These are phyloP conservation scores for Aspergillus niger DNA, from an alignment of 2,329 filamentous ascomycete species.

Conservation along the genomic window DNA sequence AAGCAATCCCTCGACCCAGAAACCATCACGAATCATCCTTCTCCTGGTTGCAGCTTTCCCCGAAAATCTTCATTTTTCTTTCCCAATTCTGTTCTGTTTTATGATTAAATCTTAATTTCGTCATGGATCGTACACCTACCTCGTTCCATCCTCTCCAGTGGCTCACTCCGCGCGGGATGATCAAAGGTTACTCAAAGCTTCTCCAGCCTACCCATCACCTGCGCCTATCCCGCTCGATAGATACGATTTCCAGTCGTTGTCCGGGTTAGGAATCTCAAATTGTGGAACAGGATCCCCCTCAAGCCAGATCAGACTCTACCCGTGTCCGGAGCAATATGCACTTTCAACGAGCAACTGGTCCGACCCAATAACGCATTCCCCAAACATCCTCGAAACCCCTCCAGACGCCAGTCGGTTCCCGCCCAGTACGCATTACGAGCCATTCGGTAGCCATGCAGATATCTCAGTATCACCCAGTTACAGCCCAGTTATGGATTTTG, in stretches of 20 bases:
- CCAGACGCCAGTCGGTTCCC: constrained; percentile 26
- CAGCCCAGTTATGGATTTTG: constrained; percentile 23
- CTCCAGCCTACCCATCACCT: constrained; percentile 28
- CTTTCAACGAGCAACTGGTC: constrained; percentile 26
- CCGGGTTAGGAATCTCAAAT: constrained; percentile 37
- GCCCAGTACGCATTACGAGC: constrained; percentile 25
- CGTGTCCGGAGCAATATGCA: constrained; percentile 23
- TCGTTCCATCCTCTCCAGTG: constrained; percentile 24
- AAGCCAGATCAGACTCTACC: constrained; percentile 24
- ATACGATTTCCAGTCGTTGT: constrained; percentile 17
- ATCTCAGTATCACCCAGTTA: constrained; percentile 30
- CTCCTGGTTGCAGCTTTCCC: not conserved
- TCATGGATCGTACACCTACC: constrained; percentile 28
- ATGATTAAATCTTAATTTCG: not conserved
- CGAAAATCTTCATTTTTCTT: not conserved
- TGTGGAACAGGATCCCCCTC: constrained; percentile 27
- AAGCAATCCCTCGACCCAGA: not conserved
- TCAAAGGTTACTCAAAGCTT: constrained; percentile 20
- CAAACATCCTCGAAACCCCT: constrained; percentile 24
- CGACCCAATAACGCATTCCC: constrained; percentile 22
- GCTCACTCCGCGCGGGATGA: constrained; percentile 14
- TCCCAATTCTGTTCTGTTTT: not conserved
- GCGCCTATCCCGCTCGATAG: constrained; percentile 19
- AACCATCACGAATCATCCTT: not conserved
- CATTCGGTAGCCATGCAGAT: constrained; percentile 25